Percentiles rank a stretch among this genome's conserved stretches.
These are phyloP conservation scores for Rhizoctonia solani DNA, from an alignment of 1,284 basidiomycete species.

Conservation along the genomic window DNA sequence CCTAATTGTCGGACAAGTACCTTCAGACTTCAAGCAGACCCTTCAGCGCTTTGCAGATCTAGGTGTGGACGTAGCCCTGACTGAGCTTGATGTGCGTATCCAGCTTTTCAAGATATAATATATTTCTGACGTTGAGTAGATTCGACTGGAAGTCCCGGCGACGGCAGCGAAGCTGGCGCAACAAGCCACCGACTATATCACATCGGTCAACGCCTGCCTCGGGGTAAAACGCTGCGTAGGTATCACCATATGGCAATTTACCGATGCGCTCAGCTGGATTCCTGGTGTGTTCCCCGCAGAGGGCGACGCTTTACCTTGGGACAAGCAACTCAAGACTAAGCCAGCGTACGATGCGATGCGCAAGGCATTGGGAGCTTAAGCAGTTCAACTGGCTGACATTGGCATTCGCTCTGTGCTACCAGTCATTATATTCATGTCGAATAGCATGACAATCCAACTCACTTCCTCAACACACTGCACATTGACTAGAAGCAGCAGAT, in stretches of 20 bases:
- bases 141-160: slow-evolving; percentile 38
- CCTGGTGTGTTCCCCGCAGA: slow-evolving; percentile 37
- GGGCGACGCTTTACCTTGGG: slow-evolving; percentile 36
- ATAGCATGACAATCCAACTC: slow-evolving; percentile 8
- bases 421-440: not conserved
- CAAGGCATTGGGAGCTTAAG: slow-evolving; percentile 32
- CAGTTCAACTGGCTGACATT: not conserved
- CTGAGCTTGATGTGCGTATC: slow-evolving; percentile 28
- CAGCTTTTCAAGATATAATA: not conserved
- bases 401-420: not conserved
- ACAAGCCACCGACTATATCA: slow-evolving; percentile 38
- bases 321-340: slow-evolving; percentile 35
- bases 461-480: not conserved
- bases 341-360: slow-evolving; percentile 38
- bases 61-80: slow-evolving; percentile 37
- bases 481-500: not conserved
- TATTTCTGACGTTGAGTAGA: slow-evolving; percentile 18
- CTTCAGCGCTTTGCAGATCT: slow-evolving; percentile 34
- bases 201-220: slow-evolving; percentile 39
- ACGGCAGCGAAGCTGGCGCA: slow-evolving; percentile 37
- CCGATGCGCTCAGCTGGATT: slow-evolving; percentile 38
- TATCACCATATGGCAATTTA: slow-evolving; percentile 37
- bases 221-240: slow-evolving; percentile 36
- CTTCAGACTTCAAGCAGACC: slow-evolving; percentile 23
- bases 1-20: slow-evolving; percentile 33